Base-by-base conservation (phyloP, 2,329 filamentous ascomycete species). In the Cordyceps sp. region DNA sequence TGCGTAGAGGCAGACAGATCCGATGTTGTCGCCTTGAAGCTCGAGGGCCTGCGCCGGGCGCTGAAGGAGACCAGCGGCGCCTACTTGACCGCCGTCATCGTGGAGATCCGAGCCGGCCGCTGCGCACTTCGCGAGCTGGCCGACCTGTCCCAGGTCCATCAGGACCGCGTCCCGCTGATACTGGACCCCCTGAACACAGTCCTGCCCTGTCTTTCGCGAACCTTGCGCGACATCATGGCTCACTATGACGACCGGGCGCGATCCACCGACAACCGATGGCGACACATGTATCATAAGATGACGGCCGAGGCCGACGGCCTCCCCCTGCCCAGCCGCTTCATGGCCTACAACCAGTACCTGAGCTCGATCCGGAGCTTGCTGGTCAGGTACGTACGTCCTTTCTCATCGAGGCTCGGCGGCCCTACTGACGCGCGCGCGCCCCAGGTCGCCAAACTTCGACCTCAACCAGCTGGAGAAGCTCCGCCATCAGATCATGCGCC, bases 231-330 rank as follows among this genome's bases (percentile, higher is more conserved):
- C 37, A 73, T 76, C 39, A 59, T 50, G 26, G 38, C 36, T 8
- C 61, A 61, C 46, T 64, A 69, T 41, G 60, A 69, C 22, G 62
- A 73, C 42, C 59, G 54, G 23, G 55, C 54, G 5, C 39, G 62
- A 26, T 53, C 56, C 14, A 61, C 59, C 33, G 57, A 64, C 37
- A 52, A 58, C 23, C 59, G 69, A 33, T 76, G 72, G 71, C 58
- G 61, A 26, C 60, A 58, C 40, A 73, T 75, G 67, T 70, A 65
- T 43, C 59, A 72, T 45, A 50, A 54, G 5, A 60, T 75, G 59
- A 59, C 57, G 7, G 56, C 62, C 17, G 66, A 74, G 43, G 61
- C 60, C 4, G 60, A 55, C 3, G 65, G 63, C 0, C 57, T 69
- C 21, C 53, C 55, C 6, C 50, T 76, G 2, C 61, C 61, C 1